A percentile compares a stretch with the other conserved stretches of the same genome.
Conservation (phyloP, 225 moss, liverwort and hornwort species). For the Ulota crispa region DNA sequence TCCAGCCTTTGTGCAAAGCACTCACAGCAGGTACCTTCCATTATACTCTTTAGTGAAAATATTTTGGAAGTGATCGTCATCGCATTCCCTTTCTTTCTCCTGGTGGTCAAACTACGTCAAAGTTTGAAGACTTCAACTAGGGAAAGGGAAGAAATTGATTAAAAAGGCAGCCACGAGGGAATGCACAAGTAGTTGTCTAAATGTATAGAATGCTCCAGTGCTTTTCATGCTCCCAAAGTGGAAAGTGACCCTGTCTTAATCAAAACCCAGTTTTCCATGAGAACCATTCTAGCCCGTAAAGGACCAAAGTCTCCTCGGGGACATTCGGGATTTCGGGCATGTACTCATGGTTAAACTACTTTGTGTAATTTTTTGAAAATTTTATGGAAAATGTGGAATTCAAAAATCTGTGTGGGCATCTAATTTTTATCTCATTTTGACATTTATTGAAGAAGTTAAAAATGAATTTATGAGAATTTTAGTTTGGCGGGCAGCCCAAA, state of each 20-base stretch:
- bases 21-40: background rate
- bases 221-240: background rate
- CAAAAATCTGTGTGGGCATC: too few species aligned
- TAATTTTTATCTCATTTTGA: too few species aligned
- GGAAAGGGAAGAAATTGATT: background rate
- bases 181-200: background rate
- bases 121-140: background rate
- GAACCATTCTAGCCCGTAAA: too few species aligned
- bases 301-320: too few species aligned
- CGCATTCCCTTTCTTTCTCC: background rate
- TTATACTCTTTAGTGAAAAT: background rate
- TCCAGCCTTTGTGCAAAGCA: background rate
- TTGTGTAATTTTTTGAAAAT: too few species aligned
- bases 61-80: background rate
- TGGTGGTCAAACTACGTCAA: background rate
- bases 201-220: background rate
- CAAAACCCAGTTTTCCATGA: background rate
- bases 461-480: too few species aligned
- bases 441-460: too few species aligned
- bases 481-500: too few species aligned
- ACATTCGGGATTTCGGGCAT: too few species aligned
- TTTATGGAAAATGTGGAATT: too few species aligned
- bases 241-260: too few species aligned
- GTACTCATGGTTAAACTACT: too few species aligned
- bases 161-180: background rate